Evolutionary conservation across 1,284 basidiomycete genomes (phyloP).

Genomic region (Ceratobasidium sp.): DNA sequence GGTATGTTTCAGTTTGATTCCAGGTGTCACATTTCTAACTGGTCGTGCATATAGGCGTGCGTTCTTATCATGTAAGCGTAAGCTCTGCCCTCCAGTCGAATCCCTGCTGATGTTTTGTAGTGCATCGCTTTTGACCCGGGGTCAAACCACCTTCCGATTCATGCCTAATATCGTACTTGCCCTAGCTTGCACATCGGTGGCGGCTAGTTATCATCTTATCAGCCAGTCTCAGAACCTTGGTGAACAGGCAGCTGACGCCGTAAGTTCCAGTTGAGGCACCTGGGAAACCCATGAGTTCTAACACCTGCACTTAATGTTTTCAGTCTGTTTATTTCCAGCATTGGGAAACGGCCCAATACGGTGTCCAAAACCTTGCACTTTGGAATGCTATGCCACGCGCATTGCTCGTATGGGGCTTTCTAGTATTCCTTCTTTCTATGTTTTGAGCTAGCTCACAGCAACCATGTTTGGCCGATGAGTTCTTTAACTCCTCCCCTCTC

Average conservation of each 20-base stretch:
- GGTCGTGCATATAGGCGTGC: neutral
- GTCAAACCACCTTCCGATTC: neutral
- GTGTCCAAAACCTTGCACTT: constrained; percentile 18
- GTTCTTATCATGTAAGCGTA: constrained; percentile 22
- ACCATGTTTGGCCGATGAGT: too few relatives aligned
- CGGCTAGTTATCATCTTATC: constrained; percentile 2
- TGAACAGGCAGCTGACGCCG: constrained; percentile 21
- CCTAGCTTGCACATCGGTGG: constrained; percentile 1
- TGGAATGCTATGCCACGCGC: constrained; percentile 22
- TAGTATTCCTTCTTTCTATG: constrained; percentile 5
- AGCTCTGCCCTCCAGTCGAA: neutral
- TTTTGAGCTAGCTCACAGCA: neutral
- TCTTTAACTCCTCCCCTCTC: too few relatives aligned
- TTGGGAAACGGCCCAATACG: neutral
- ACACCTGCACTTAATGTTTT: neutral
- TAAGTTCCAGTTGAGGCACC: neutral
- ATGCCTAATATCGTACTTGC: neutral
- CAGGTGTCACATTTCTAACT: neutral
- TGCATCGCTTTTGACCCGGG: constrained; percentile 5
- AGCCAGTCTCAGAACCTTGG: constrained; percentile 18
- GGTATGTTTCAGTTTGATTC: neutral
- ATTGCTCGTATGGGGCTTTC: constrained; percentile 26
- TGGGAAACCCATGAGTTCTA: neutral
- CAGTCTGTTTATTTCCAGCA: constrained; percentile 28
- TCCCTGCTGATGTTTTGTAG: neutral